These are phyloP conservation scores for Phialophora chinensis DNA, from an alignment of 2,329 filamentous ascomycete genomes.

Conservation along the genomic window DNA sequence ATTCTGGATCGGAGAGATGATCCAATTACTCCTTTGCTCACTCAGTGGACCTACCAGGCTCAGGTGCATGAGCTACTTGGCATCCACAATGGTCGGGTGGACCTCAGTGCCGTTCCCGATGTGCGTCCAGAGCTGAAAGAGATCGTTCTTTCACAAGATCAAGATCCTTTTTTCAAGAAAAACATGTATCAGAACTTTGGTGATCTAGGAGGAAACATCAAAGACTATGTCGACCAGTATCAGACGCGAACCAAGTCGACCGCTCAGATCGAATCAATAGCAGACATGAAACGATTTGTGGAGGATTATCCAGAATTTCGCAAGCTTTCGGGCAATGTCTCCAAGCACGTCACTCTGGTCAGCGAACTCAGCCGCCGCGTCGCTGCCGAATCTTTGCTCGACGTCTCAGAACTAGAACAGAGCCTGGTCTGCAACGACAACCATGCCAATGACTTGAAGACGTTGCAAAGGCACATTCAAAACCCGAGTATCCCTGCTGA, in stretches of 20 bases:
- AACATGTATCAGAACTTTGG: slow-evolving; percentile 99
- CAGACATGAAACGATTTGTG: slow-evolving; percentile 99
- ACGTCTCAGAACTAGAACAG: slow-evolving; percentile 96
- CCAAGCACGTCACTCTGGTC: slow-evolving; percentile 96
- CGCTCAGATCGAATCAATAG: slow-evolving; percentile 94
- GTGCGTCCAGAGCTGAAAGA: slow-evolving; percentile 86
- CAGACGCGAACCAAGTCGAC: slow-evolving; percentile 97
- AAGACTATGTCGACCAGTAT: slow-evolving; percentile 98
- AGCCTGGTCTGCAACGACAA: slow-evolving; percentile 97
- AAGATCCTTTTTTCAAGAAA: slow-evolving; percentile 98
- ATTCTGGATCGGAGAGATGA: slow-evolving; percentile 92
- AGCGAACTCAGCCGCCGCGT: slow-evolving; percentile 90
- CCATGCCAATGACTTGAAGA: slow-evolving; percentile 89
- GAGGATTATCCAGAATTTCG: slow-evolving; percentile 98
- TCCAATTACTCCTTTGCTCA: slow-evolving; percentile 89
- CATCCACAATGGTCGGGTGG: slow-evolving; percentile 90
- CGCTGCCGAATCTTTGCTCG: slow-evolving; percentile 82
- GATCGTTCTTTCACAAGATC: slow-evolving; percentile 93
- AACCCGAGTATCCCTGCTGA: slow-evolving; percentile 76
- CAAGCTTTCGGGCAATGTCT: slow-evolving; percentile 95
- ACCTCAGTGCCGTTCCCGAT: slow-evolving; percentile 82
- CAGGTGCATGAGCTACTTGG: slow-evolving; percentile 98
- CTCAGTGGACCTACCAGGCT: slow-evolving; percentile 99
- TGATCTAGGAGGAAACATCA: slow-evolving; percentile 92
- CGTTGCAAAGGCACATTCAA: slow-evolving; percentile 84